Percentiles rank a stretch among this genome's conserved stretches.
Conservation (phyloP, 1,284 basidiomycete species). For the Leccinum idahoense region DNA sequence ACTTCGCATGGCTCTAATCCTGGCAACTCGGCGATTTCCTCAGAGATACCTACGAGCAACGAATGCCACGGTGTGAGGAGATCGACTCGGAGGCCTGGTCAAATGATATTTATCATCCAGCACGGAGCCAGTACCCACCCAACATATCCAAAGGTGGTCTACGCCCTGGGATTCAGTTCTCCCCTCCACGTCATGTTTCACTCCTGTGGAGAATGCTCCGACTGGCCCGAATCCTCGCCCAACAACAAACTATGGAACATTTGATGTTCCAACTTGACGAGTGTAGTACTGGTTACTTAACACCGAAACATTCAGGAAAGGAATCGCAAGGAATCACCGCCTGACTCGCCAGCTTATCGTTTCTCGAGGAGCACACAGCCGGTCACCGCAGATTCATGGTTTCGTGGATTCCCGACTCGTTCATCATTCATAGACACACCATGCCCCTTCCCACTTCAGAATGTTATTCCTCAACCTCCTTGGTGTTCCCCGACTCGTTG, state of each 20-base stretch:
- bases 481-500: conserved; percentile 91
- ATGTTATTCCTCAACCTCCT: conserved; percentile 93
- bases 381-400: conserved; percentile 40
- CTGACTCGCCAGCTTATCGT: conserved; percentile 70
- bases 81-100: conserved; percentile 99
- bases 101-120: conserved; percentile 92
- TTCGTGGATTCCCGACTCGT: conserved; percentile 32
- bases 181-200: conserved; percentile 82
- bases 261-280: conserved; percentile 67
- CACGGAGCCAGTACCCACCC: conserved; percentile 87
- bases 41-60: too few relatives aligned
- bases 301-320: conserved; percentile 34
- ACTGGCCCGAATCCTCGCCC: conserved; percentile 64
- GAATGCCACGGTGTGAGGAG: conserved; percentile 78
- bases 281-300: conserved; percentile 58
- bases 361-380: conserved; percentile 83
- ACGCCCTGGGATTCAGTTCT: conserved; percentile 48
- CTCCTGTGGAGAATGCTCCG: conserved; percentile 68
- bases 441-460: conserved; percentile 89
- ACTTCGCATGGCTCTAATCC: too few relatives aligned
- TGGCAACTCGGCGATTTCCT: too few relatives aligned
- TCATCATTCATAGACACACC: conserved; percentile 55
- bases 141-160: conserved; percentile 74
- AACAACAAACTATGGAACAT: conserved; percentile 69
- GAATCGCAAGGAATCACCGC: conserved; percentile 69